Evolutionary conservation across 257 asterid species (phyloP), one percentile per base, ranked within the genome.

Genomic region (Solanum tarijense): DNA sequence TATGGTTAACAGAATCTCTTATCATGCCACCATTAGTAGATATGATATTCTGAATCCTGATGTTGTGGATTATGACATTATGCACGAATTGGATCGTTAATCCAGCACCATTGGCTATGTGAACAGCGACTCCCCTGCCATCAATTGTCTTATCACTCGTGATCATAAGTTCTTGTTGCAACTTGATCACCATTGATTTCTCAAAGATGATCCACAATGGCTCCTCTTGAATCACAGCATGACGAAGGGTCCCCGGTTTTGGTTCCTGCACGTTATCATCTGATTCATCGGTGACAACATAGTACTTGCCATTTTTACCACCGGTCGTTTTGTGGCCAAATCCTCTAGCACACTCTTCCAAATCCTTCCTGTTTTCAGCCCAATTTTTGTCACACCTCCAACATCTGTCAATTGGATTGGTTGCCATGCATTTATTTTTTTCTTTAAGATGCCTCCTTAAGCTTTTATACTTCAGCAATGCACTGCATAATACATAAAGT

Each of bases 61-160:
- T 88, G 82, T 91, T 91, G 21, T 94, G 95, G 86, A 92, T 88
- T 16, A 94, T 94, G 38, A 94, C 90, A 39, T 94, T 92, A 35
- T 87, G 92, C 69, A 94, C 91, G 6, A 88, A 94, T 32, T 94
- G 95, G 58, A 94, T 84, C 2, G 94, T 94, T 38, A 94, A 20
- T 11, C 96, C 96, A 8, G 96, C 93, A 0, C 96, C 96, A 21
- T 89, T 85, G 6, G 95, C 95, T 35, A 93, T 92, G 89, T 86
- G 94, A 88, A 93, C 91, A 34, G 89, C 48, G 1, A 39, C 91
- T 66, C 96, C 96, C 25, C 96, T 79, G 9, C 96, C 95, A 65
- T 93, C 96, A 2, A 93, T 87, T 36, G 95, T 94, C 91, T 94
- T 94, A 83, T 94, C 90, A 69, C 95, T 91, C 3, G 93, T 60